Evolutionary conservation across 345 rosid genomes (phyloP).

Genomic region (Lumnitzera littorea): DNA sequence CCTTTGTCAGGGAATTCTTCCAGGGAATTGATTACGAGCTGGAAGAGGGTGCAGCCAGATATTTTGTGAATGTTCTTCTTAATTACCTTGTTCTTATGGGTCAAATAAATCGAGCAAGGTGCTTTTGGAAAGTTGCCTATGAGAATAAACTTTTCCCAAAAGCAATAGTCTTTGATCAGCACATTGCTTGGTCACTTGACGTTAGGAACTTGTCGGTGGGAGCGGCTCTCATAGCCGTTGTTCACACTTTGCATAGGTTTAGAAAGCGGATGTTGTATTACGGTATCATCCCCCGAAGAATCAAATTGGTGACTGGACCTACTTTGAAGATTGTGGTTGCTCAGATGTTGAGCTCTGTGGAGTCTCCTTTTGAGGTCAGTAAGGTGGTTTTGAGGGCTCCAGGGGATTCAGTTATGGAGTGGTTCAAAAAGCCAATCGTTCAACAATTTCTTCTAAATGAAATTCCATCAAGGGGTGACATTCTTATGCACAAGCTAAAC

Average conservation of each 20-base stretch:
- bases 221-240: constrained; percentile 94
- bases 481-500: constrained; percentile 92
- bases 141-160: constrained; percentile 97
- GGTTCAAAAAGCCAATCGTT: constrained; percentile 97
- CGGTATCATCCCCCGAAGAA: constrained; percentile 87
- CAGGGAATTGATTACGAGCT: constrained; percentile 88
- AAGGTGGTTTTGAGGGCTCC: constrained; percentile 91
- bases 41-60: constrained; percentile 92
- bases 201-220: constrained; percentile 92
- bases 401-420: constrained; percentile 85
- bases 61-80: constrained; percentile 87
- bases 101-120: constrained; percentile 87
- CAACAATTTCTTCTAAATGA: constrained; percentile 95
- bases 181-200: constrained; percentile 96
- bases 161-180: constrained; percentile 95
- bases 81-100: constrained; percentile 97
- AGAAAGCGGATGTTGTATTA: constrained; percentile 92
- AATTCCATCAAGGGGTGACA: constrained; percentile 78
- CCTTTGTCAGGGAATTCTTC: constrained; percentile 84
- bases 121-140: constrained; percentile 96
- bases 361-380: constrained; percentile 92
- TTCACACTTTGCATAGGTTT: constrained; percentile 91
- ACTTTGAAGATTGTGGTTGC: constrained; percentile 86
- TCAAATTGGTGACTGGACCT: constrained; percentile 94
- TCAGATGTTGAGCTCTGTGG: constrained; percentile 88